Base-by-base conservation (phyloP, 768 basidiomycete genomes). In the Lentinus tigrinus region DNA sequence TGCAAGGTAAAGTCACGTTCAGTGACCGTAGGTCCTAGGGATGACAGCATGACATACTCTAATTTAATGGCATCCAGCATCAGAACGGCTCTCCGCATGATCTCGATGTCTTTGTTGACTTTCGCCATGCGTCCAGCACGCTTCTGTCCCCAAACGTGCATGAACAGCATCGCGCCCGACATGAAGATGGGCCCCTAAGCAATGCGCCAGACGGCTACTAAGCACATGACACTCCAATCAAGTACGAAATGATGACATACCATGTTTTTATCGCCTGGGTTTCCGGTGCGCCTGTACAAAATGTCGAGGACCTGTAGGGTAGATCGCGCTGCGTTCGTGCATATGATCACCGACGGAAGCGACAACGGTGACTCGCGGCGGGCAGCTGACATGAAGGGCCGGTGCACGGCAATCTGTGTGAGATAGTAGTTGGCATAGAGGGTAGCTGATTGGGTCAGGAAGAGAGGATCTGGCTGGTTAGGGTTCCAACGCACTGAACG, bases 281-380 rank as follows among this genome's bases (percentile, higher is more conserved):
- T 54, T 28, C 54, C 54, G 14, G 36, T 39, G 23, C 54, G 53
- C 40, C 56, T 52, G 31, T 28, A 36, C 47, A 81, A 78, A 2
- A 82, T 73, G 61, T 92, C 88, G 16, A 89, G 70, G 27, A 94
- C 79, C 66, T 87, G 88, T 40, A 82, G 82, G 58, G 82, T 87
- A 0, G 89, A 89, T 7, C 90, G 77, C 2, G 93, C 89, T 0
- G 93, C 85, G 58, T 93, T 93, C 14, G 87, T 85, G 68, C 91
- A 93, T 52, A 94, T 92, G 0, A 89, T 89, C 36, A 93, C 76
- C 0, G 90, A 87, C 67, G 74, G 84, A 61, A 85, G 80, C 1
- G 77, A 74, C 26, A 81, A 65, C 3, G 73, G 68, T 0, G 77
- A 73, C 0, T 77, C 78, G 51, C 83, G 83, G 34, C 79, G 74